Base-by-base conservation (phyloP, 257 asterid genomes). In the Petrea volubilis region DNA sequence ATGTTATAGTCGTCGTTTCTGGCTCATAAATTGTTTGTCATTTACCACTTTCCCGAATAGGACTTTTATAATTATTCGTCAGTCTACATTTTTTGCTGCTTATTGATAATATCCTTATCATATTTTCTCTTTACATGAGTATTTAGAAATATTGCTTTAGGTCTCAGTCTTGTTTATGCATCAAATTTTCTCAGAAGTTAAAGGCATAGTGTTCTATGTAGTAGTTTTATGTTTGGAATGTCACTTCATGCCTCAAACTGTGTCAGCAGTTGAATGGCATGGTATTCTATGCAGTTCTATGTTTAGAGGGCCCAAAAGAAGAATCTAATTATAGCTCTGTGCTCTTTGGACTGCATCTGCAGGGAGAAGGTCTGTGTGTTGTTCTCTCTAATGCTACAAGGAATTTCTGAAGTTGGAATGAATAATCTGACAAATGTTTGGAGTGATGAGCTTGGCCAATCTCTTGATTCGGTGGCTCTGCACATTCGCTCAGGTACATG, bases 351-450 rank as follows among this genome's bases (percentile, higher is more conserved):
- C 56, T 86, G 56, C 74, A 55, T 71, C 73, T 72, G 73, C 84
- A 95, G 99, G 88, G 99, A 92, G 82, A 86, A 84, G 86, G 87
- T 72, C 17, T 84, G 86, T 11, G 89, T 82, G 36, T 78, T 95
- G 68, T 79, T 90, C 76, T 87, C 98, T 15, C 70, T 87, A 46
- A 15, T 84, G 57, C 79, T 95, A 78, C 88, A 81, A 70, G 81
- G 72, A 65, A 59, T 87, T 60, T 84, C 87, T 58, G 91, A 80
- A 51, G 71, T 59, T 74, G 86, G 77, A 75, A 67, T 36, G 23
- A 65, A 55, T 33, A 79, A 70, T 55, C 21, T 31, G 71, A 31
- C 72, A 67, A 80, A 74, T 60, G 79, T 68, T 14, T 70, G 62
- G 68, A 77, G 65, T 67, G 69, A 61, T 52, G 78, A 79, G 69